These are phyloP conservation scores for Colletotrichum agaves DNA, from an alignment of 2,329 filamentous ascomycete species.

Conservation along the genomic window DNA sequence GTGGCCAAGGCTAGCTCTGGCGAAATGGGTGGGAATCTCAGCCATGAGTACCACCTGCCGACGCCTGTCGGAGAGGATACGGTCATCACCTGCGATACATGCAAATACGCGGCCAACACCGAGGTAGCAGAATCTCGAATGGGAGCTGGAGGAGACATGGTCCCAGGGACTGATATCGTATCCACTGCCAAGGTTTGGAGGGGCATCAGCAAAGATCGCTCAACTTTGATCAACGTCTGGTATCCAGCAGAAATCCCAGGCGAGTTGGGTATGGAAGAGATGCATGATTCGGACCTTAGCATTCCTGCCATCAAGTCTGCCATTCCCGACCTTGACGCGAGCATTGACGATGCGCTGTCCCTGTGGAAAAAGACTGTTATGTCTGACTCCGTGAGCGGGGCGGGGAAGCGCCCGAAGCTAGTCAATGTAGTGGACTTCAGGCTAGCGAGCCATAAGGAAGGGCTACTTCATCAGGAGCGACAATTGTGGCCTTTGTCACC, in stretches of 20 bases:
- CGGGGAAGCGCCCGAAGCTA: conserved; percentile 35
- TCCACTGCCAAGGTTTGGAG: conserved; percentile 62
- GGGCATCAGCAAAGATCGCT: conserved; percentile 74
- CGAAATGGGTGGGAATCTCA: conserved; percentile 93
- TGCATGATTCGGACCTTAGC: conserved; percentile 52
- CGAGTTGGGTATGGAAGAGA: neutral
- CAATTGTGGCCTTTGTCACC: conserved; percentile 2
- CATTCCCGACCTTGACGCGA: conserved; percentile 75
- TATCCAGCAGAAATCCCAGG: conserved; percentile 54
- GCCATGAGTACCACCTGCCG: conserved; percentile 93
- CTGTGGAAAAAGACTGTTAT: conserved; percentile 59
- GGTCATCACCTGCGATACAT: conserved; percentile 79
- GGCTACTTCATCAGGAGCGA: conserved; percentile 37
- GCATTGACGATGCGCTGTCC: conserved; percentile 68
- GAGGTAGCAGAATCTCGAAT: conserved; percentile 74
- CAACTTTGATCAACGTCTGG: conserved; percentile 76
- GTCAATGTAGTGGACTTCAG: conserved; percentile 51
- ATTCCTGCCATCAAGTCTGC: conserved; percentile 72
- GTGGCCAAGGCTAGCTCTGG: conserved; percentile 92
- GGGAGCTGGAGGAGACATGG: neutral
- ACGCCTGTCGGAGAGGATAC: conserved; percentile 86
- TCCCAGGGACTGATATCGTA: conserved; percentile 41
- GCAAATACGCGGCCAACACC: conserved; percentile 84
- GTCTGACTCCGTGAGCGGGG: conserved; percentile 40
- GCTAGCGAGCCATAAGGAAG: conserved; percentile 42